Evolutionary conservation across 352 stramenopile genomes (phyloP).

Genomic region (Elongisporangium prolatum): DNA sequence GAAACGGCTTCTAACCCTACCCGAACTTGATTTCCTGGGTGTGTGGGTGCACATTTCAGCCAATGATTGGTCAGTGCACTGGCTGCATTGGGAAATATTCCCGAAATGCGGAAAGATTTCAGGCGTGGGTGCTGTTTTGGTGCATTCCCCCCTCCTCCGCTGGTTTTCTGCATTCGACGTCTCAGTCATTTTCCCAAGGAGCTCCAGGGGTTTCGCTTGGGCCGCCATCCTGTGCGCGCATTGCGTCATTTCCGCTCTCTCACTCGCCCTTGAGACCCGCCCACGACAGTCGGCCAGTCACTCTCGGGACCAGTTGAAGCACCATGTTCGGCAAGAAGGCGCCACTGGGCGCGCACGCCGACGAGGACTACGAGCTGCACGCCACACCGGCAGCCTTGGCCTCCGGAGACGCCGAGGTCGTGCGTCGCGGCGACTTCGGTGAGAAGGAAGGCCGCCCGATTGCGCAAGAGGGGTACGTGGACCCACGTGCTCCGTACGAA

Average conservation of each 20-base stretch:
- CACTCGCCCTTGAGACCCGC: not conserved
- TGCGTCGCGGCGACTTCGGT: constrained; percentile 23
- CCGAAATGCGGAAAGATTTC: not conserved
- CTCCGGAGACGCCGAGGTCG: constrained; percentile 51
- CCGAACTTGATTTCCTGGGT: not conserved
- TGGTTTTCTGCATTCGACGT: not conserved
- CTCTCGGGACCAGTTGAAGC: not conserved
- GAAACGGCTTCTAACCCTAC: not conserved
- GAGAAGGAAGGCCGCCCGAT: constrained; percentile 19
- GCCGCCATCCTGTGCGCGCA: not conserved
- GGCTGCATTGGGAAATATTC: constrained; percentile 1
- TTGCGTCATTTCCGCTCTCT: not conserved
- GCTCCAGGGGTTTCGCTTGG: not conserved
- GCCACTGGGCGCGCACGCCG: constrained; percentile 22
- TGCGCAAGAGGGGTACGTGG: constrained; percentile 23
- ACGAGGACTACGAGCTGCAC: constrained; percentile 62
- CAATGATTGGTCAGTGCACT: not conserved
- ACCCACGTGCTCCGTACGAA: constrained; percentile 35
- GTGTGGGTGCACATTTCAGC: not conserved
- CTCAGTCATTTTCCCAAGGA: not conserved
- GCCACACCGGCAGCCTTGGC: constrained; percentile 44
- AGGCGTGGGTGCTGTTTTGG: not conserved
- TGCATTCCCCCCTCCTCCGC: no score
- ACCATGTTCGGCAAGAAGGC: constrained; percentile 60
- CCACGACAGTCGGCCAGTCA: not conserved